These are phyloP conservation scores for Ustilaginoidea virens DNA, from an alignment of 2,329 filamentous ascomycete species.

Conservation along the genomic window DNA sequence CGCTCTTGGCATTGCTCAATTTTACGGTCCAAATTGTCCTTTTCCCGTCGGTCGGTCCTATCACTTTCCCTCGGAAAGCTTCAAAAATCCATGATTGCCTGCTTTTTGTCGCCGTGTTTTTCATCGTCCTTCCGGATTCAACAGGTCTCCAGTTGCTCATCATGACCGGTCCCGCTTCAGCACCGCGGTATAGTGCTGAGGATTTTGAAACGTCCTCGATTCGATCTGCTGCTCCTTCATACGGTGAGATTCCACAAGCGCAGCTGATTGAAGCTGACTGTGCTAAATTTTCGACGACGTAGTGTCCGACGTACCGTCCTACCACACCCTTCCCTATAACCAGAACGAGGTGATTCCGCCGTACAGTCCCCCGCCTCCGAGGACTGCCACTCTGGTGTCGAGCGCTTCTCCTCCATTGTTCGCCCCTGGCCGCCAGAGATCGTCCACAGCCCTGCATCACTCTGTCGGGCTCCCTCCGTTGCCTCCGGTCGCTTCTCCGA, in stretches of 20 bases:
- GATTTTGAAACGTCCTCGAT: slow-evolving; percentile 56
- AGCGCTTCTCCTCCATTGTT: slow-evolving; percentile 3
- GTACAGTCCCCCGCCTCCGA: slow-evolving; percentile 25
- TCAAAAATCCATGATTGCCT: too few species aligned
- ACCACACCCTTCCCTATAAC: slow-evolving; percentile 39
- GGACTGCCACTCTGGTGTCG: slow-evolving; percentile 2
- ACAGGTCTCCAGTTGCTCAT: slow-evolving; percentile 8
- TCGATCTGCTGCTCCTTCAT: slow-evolving; percentile 52
- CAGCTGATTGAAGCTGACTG: too few species aligned
- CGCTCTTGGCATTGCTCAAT: too few species aligned
- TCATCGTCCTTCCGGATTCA: too few species aligned
- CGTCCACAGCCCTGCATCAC: slow-evolving; percentile 14
- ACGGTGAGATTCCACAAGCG: too few species aligned
- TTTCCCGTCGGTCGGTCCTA: too few species aligned
- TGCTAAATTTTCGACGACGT: slow-evolving; percentile 1
- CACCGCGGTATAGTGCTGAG: slow-evolving; percentile 25
- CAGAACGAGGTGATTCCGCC: slow-evolving; percentile 29
- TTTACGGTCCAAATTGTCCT: too few species aligned
- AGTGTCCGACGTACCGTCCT: slow-evolving; percentile 51
- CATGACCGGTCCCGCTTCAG: slow-evolving; percentile 16
- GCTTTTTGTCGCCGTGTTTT: too few species aligned
- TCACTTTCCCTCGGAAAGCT: too few species aligned
- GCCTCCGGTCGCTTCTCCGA: slow-evolving; percentile 22
- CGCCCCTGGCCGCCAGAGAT: slow-evolving; percentile 7
- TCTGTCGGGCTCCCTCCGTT: slow-evolving; percentile 35